Percentiles rank a stretch among this genome's conserved stretches.
Evolutionary conservation across 2,329 filamentous ascomycete species (phyloP).

Genomic region (Dactylellina cionopaga): DNA sequence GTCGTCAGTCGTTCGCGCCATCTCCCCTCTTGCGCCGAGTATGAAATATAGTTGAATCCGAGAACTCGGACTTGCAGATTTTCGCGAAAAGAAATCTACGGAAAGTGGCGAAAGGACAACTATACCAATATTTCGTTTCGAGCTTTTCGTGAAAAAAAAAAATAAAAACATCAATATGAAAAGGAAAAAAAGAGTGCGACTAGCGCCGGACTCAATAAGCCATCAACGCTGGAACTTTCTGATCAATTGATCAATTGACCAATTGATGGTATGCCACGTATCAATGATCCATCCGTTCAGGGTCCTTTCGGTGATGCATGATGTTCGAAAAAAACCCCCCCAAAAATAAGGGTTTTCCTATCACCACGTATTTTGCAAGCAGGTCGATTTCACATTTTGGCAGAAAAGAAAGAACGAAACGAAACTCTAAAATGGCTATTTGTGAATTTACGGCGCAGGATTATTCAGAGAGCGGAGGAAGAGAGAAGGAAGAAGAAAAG

Average conservation of each 20-base stretch:
- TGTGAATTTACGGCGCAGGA: constrained; percentile 19
- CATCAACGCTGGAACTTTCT: too few relatives aligned
- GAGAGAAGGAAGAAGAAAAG: not conserved
- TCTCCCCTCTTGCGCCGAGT: too few relatives aligned
- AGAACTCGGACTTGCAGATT: too few relatives aligned
- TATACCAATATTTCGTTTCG: too few relatives aligned
- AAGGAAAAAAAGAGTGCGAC: not conserved
- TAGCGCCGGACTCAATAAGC: too few relatives aligned
- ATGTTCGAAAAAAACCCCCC: constrained; percentile 10
- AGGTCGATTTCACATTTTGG: constrained; percentile 11
- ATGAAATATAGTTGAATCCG: too few relatives aligned
- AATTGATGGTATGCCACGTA: constrained; percentile 40
- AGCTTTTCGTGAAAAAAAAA: too few relatives aligned
- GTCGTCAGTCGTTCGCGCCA: too few relatives aligned
- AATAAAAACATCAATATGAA: too few relatives aligned
- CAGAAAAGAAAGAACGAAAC: not conserved
- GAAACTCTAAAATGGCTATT: not conserved
- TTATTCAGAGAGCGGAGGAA: constrained; percentile 25
- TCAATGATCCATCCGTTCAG: constrained; percentile 23
- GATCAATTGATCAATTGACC: constrained; percentile 29
- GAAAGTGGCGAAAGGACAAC: too few relatives aligned
- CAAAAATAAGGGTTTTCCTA: too few relatives aligned
- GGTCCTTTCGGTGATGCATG: constrained; percentile 4
- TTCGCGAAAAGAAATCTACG: too few relatives aligned
- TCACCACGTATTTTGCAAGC: not conserved